These are phyloP conservation scores for Ophiosphaerella herpotricha DNA, from an alignment of 2,329 filamentous ascomycete species.

Conservation along the genomic window DNA sequence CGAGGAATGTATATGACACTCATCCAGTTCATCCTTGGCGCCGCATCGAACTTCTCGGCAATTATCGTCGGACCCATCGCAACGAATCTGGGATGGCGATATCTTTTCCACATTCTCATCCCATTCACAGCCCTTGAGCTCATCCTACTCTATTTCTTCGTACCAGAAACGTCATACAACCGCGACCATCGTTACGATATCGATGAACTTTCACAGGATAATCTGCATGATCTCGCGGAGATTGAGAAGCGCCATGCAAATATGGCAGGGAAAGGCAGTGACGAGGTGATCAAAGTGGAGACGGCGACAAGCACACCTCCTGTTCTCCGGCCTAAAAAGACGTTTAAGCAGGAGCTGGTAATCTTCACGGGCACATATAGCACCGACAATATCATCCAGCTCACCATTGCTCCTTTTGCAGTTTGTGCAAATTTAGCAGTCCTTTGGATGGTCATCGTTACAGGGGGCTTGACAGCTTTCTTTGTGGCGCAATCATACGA, in stretches of 20 bases:
- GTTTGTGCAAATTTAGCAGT: slow-evolving; percentile 58
- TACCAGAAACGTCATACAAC: slow-evolving; percentile 57
- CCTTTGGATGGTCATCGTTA: slow-evolving; percentile 56
- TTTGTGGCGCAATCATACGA: slow-evolving; percentile 52
- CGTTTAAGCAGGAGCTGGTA: slow-evolving; percentile 41
- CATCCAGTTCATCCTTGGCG: slow-evolving; percentile 43
- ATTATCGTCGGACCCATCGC: slow-evolving; percentile 44
- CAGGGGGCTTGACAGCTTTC: slow-evolving; percentile 50
- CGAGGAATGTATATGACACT: slow-evolving; percentile 41
- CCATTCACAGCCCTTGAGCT: slow-evolving; percentile 53
- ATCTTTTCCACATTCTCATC: slow-evolving; percentile 54
- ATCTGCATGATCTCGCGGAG: slow-evolving; percentile 31
- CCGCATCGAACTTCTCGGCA: slow-evolving; percentile 43
- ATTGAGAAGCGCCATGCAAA: slow-evolving; percentile 26
- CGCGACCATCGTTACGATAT: slow-evolving; percentile 45
- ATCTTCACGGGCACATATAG: slow-evolving; percentile 49
- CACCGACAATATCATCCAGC: slow-evolving; percentile 45
- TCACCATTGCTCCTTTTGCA: slow-evolving; percentile 52
- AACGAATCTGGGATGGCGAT: slow-evolving; percentile 43
- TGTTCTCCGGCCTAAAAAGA: slow-evolving; percentile 38
- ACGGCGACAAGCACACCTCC: slow-evolving; percentile 21
- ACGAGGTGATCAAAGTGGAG: slow-evolving; percentile 25
- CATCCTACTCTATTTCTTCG: slow-evolving; percentile 53
- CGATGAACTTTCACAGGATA: slow-evolving; percentile 35
- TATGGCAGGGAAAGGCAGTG: slow-evolving; percentile 9